phyloP scores from a whole-genome alignment of 345 rosid genomes.

The Nephelium lappaceum region DNA sequence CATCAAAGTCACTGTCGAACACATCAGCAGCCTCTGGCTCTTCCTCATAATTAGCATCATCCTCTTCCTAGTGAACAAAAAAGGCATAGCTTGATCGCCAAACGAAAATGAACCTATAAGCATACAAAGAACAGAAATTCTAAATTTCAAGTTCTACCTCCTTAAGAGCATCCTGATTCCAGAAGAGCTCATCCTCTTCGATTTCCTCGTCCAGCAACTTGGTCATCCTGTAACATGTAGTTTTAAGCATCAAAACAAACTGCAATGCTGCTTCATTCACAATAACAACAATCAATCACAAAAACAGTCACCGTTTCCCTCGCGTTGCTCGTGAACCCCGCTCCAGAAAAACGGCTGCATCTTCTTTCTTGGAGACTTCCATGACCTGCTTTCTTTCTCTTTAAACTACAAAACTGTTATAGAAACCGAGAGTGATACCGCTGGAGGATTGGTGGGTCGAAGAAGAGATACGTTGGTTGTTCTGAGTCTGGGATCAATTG shows the following conservation, averaged over 20 bases:
- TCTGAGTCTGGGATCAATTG: neutral
- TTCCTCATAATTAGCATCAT: constrained; percentile 76
- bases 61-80: constrained; percentile 60
- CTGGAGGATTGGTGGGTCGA: neutral
- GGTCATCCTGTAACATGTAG: constrained; percentile 57
- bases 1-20: constrained; percentile 92
- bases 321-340: constrained; percentile 69
- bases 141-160: constrained; percentile 26
- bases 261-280: neutral
- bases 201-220: constrained; percentile 83
- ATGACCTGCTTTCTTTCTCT: neutral
- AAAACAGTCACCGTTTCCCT: constrained; percentile 71
- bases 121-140: no score
- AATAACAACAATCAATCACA: neutral
- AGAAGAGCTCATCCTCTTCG: constrained; percentile 87
- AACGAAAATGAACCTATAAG: no score
- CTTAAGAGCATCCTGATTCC: constrained; percentile 96
- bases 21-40: constrained; percentile 87
- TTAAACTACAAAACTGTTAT: no score
- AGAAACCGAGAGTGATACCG: neutral
- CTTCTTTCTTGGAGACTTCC: constrained; percentile 51
- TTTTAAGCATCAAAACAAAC: neutral
- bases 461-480: neutral
- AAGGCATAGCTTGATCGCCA: no score
- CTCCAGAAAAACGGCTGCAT: constrained; percentile 58